phyloP scores from a whole-genome alignment of 1,139 yeast genomes.

The Kodamaea fungicola region DNA sequence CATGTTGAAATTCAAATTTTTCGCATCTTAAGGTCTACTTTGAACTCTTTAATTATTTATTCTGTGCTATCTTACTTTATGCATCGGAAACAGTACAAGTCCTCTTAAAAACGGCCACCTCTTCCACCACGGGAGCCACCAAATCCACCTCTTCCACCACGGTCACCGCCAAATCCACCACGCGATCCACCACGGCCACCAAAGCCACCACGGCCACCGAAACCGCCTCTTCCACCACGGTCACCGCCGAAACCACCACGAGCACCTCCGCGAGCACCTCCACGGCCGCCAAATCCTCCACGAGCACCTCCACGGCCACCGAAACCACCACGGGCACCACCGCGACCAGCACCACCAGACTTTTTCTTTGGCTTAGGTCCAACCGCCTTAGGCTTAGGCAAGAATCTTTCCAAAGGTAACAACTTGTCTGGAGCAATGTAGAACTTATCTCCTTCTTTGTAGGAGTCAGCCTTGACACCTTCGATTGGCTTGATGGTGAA shows the following conservation, averaged over 20 bases:
- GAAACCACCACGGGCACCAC: conserved; percentile 46
- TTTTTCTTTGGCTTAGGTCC: conserved; percentile 81
- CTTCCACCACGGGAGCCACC: conserved; percentile 42
- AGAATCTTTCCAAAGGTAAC: conserved; percentile 90
- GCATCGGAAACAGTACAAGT: neutral
- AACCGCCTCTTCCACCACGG: conserved; percentile 43
- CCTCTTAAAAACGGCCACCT: conserved; percentile 28
- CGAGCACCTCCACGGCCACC: conserved; percentile 39
- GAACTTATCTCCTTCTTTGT: conserved; percentile 94
- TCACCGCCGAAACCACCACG: conserved; percentile 48
- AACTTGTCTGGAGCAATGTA: conserved; percentile 93
- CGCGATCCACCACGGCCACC: conserved; percentile 42
- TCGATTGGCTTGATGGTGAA: conserved; percentile 95
- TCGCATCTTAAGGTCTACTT: too few relatives aligned
- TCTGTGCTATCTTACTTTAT: too few relatives aligned
- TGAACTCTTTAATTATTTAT: too few relatives aligned
- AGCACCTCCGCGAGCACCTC: conserved; percentile 44
- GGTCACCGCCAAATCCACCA: conserved; percentile 44
- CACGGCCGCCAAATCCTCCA: conserved; percentile 31
- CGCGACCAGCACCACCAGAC: conserved; percentile 45
- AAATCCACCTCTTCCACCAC: conserved; percentile 43
- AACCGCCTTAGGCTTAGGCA: conserved; percentile 81
- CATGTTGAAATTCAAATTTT: too few relatives aligned
- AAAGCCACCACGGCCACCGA: conserved; percentile 44
- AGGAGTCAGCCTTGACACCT: conserved; percentile 91